phyloP scores from a whole-genome alignment of 257 asterid species.

The Nicotiana noctiflora region DNA sequence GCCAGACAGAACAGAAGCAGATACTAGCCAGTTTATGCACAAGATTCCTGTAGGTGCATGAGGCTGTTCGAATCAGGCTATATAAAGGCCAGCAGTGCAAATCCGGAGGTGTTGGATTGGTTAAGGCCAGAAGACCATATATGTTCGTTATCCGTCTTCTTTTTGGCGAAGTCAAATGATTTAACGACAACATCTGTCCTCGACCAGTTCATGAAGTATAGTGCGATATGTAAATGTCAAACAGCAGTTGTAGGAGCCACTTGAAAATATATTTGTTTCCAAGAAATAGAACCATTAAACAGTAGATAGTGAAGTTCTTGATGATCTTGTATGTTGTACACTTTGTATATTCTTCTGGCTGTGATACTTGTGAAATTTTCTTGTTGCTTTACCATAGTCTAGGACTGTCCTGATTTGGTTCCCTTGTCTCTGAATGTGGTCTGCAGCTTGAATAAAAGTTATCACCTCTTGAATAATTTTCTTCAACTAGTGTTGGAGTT shows the following conservation, averaged over 20 bases:
- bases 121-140: not conserved
- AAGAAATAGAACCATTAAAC: not conserved
- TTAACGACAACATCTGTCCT: not conserved
- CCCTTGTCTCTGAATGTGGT: slow-evolving; percentile 9
- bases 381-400: not conserved
- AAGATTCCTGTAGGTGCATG: not conserved
- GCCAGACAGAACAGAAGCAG: not conserved
- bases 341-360: not conserved
- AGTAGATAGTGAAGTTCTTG: not conserved
- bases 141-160: not conserved
- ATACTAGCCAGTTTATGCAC: not conserved
- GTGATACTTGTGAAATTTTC: not conserved
- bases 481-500: not conserved
- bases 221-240: not conserved
- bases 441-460: not conserved
- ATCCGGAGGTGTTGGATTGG: not conserved
- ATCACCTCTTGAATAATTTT: slow-evolving; percentile 19
- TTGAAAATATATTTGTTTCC: not conserved
- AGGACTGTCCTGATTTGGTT: not conserved
- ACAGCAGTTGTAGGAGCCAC: not conserved
- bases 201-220: not conserved
- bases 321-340: not conserved
- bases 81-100: not conserved
- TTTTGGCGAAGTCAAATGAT: not conserved
- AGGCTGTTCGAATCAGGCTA: not conserved